Percentiles rank a stretch among this genome's conserved stretches.
Conservation (phyloP, 331 rosid species). For the Cydonia oblonga region DNA sequence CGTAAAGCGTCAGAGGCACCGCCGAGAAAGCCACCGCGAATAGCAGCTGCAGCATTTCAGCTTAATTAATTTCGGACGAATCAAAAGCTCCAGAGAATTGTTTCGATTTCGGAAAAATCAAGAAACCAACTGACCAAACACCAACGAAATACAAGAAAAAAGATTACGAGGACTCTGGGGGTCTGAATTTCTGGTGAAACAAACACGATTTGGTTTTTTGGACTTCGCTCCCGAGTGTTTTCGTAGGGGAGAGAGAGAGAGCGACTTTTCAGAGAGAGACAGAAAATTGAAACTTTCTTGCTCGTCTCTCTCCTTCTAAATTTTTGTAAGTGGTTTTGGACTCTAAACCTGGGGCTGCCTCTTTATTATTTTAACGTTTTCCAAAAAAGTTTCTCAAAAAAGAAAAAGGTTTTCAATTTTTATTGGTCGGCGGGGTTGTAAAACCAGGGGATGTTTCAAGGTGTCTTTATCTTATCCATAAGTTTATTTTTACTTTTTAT, state of each 20-base stretch:
- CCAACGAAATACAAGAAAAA: neutral
- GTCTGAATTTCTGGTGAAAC: neutral
- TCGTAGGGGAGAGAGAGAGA: neutral
- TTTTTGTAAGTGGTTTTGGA: neutral
- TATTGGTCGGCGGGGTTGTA: neutral
- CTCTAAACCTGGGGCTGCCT: neutral
- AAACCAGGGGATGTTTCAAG: neutral
- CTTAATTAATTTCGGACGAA: neutral
- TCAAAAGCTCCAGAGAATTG: neutral
- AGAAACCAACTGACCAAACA: neutral
- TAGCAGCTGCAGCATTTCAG: conserved; percentile 46
- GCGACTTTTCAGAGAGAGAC: neutral
- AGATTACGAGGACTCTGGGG: neutral
- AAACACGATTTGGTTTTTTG: neutral
- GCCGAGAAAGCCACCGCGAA: conserved; percentile 74
- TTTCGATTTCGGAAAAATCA: neutral
- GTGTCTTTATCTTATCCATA: no score
- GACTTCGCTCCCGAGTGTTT: no score
- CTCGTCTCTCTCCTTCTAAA: neutral
- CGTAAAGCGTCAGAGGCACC: conserved; percentile 57
- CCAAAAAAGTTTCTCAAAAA: no score
- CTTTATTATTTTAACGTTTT: neutral
- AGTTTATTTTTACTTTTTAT: no score
- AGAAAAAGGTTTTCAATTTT: neutral
- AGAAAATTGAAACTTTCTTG: neutral